Evolutionary conservation across 2,329 filamentous ascomycete genomes (phyloP).

Genomic region (Aspergillus aculeatus): DNA sequence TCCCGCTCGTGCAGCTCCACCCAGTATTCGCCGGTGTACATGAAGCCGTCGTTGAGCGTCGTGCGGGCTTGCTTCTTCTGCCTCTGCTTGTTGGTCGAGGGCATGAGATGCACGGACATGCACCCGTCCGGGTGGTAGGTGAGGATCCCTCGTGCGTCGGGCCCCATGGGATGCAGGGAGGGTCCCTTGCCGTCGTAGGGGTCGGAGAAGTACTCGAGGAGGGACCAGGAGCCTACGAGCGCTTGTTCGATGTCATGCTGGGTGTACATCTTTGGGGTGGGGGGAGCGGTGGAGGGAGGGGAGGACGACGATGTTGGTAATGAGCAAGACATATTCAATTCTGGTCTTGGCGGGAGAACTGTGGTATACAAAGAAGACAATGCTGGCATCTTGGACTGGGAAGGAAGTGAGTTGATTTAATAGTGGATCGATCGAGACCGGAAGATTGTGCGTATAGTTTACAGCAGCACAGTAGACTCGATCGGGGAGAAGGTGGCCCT

Average conservation of each 20-base stretch:
- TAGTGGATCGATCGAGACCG: neutral
- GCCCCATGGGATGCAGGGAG: neutral
- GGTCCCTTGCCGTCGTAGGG: neutral
- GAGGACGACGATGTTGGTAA: no score
- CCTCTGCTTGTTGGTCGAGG: neutral
- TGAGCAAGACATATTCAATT: neutral
- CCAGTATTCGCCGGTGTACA: conserved; percentile 1
- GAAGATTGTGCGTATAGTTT: neutral
- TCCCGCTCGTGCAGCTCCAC: neutral
- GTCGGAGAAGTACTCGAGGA: neutral
- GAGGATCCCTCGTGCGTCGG: neutral
- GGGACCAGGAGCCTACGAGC: neutral
- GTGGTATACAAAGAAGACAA: neutral
- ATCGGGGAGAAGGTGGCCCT: neutral
- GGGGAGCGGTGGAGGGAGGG: neutral
- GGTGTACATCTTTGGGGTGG: neutral
- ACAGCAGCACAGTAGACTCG: no score
- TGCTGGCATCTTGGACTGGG: neutral
- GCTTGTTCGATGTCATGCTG: neutral
- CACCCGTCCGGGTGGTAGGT: neutral
- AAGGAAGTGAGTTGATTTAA: neutral
- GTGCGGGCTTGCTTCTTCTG: neutral
- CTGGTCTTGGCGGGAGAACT: neutral
- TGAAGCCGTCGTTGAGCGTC: conserved; percentile 1
- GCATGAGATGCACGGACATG: neutral